Conservation (phyloP, 345 rosid genomes). For the Sisymbrium altissimum region DNA sequence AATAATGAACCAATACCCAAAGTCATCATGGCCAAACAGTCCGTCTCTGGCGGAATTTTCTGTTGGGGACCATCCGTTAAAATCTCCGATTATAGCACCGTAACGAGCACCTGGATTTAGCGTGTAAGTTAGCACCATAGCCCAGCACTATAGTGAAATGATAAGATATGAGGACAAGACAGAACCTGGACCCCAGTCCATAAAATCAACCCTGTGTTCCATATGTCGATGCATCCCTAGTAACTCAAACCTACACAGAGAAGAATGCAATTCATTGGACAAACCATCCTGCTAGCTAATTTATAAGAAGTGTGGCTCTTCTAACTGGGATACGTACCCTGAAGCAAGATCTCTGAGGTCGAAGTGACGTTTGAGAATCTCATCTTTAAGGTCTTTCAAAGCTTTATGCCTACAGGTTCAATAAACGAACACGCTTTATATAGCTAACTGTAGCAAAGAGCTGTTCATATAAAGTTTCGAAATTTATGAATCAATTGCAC, state of each 20-base stretch:
- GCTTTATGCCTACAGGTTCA: slow-evolving; percentile 68
- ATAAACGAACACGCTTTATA: background rate
- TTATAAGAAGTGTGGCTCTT: background rate
- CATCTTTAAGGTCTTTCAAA: slow-evolving; percentile 78
- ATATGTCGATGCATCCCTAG: slow-evolving; percentile 81
- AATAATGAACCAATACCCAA: slow-evolving; percentile 87
- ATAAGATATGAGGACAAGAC: slow-evolving; percentile 3
- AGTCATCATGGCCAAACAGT: slow-evolving; percentile 82
- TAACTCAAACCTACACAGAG: slow-evolving; percentile 55
- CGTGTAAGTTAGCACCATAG: background rate
- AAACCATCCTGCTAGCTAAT: background rate
- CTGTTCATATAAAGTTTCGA: background rate
- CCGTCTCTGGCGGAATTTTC: slow-evolving; percentile 89
- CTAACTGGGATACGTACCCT: slow-evolving; percentile 46
- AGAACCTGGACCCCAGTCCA: slow-evolving; percentile 99
- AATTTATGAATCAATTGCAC: background rate
- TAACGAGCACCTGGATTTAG: slow-evolving; percentile 79
- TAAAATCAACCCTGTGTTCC: slow-evolving; percentile 85
- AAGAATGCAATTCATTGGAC: slow-evolving; percentile 8
- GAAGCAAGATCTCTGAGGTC: slow-evolving; percentile 73
- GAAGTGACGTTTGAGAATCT: slow-evolving; percentile 63
- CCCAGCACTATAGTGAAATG: background rate
- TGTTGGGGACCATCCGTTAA: slow-evolving; percentile 90
- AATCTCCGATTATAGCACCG: slow-evolving; percentile 82
- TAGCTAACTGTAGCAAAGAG: background rate